phyloP scores from a whole-genome alignment of 176 grass and related monocot species.

The Avena eriantha region DNA sequence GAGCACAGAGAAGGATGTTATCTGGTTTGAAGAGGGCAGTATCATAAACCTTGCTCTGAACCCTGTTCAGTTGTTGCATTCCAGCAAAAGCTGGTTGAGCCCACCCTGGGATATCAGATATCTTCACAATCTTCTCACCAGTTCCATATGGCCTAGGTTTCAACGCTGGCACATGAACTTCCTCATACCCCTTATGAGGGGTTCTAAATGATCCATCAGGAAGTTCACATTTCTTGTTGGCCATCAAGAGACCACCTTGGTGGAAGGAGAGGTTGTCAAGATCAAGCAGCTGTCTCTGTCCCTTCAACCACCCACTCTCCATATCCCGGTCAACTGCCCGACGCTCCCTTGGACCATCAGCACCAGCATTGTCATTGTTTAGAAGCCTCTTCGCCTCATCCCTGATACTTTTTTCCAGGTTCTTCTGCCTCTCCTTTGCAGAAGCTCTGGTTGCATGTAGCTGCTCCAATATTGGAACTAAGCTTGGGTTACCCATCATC shows the following conservation, averaged over 20 bases:
- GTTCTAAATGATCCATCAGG: constrained; percentile 74
- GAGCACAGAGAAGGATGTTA: constrained; percentile 90
- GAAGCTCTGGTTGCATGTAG: constrained; percentile 95
- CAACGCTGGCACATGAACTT: constrained; percentile 82
- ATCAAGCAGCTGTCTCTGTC: constrained; percentile 85
- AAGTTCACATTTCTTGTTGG: constrained; percentile 88
- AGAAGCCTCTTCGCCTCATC: constrained; percentile 90
- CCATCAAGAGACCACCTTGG: constrained; percentile 91
- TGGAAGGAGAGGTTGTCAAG: constrained; percentile 86
- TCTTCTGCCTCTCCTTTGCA: constrained; percentile 89
- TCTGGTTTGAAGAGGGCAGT: constrained; percentile 80
- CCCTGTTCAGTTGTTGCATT: constrained; percentile 91
- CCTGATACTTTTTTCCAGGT: constrained; percentile 92
- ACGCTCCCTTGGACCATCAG: constrained; percentile 53
- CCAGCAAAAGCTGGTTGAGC: constrained; percentile 73
- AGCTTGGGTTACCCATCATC: constrained; percentile 62
- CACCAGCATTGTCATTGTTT: constrained; percentile 59
- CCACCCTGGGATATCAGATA: constrained; percentile 78
- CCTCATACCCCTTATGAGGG: constrained; percentile 87
- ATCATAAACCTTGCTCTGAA: constrained; percentile 94
- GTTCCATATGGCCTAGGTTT: constrained; percentile 68
- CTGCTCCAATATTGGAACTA: constrained; percentile 80
- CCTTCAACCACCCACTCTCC: constrained; percentile 90
- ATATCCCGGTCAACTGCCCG: constrained; percentile 65
- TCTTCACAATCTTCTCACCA: constrained; percentile 86